Base-by-base conservation (phyloP, 805 yeast genomes). In the Saccharomyces jurei region DNA sequence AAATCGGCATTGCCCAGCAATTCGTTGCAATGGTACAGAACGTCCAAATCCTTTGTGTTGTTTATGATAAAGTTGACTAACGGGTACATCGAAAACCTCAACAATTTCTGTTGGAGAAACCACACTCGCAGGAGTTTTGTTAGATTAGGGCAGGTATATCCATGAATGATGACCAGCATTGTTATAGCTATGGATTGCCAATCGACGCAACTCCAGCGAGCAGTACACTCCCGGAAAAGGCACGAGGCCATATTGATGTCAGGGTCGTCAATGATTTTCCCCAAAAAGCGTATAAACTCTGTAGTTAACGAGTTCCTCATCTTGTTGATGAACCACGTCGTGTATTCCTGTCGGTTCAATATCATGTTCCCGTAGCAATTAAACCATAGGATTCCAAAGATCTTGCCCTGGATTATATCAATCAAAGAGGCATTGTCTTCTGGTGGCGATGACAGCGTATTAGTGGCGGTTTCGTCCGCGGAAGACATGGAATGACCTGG, bases 21-120 rank as follows among this genome's bases (percentile, higher is more conserved):
- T 17, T 56, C 55, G 52, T 61, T 61, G 49, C 66, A 65, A 48
- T 61, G 65, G 30, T 59, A 52, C 10, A 65, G 54, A 6, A 61
- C 53, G 10, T 56, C 53, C 4, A 56, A 29, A 22, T 57, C 55
- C 6, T 57, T 50, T 14, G 62, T 50, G 25, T 58, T 52, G 22
- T 55, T 47, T 4, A 58, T 56, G 28, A 59, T 52, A 36, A 57
- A 60, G 51, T 63, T 58, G 1, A 64, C 52, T 31, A 63, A 22
- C 10, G 66, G 65, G 29, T 56, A 59, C 60, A 63, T 61, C 6
- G 56, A 56, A 36, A 48, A 58, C 25, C 53, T 53, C 14, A 57
- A 25, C 2, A 26, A 46, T n/a, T 48, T 25, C 30, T 53, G 58
- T 6, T 48, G 54, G 21, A 60, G 47, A 22, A 63, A 48, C 67